Conservation (phyloP, 305 asterid species). For the Fraxinus ornus region DNA sequence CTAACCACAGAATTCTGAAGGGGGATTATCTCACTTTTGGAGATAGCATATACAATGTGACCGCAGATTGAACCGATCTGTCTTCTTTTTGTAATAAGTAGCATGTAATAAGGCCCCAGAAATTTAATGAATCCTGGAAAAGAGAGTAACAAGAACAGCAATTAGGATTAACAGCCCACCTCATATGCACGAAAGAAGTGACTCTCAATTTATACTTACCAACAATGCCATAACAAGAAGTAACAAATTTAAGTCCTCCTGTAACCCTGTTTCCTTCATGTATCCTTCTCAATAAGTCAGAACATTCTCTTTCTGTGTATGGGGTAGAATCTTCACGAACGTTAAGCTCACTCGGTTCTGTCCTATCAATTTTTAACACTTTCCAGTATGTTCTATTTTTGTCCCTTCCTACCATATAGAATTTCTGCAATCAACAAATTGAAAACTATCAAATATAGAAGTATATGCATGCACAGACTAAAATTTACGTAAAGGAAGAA, state of each 20-base stretch:
- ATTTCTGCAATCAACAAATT: slow-evolving; percentile 46
- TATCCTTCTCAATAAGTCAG: slow-evolving; percentile 64
- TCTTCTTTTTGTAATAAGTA: slow-evolving; percentile 67
- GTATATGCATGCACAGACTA: background rate
- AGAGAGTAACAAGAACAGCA: slow-evolving; percentile 13
- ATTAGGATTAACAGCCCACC: slow-evolving; percentile 16
- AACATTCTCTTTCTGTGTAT: slow-evolving; percentile 60
- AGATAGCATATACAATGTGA: slow-evolving; percentile 75
- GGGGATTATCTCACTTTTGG: slow-evolving; percentile 80
- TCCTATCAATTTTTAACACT: slow-evolving; percentile 68
- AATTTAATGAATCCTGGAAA: slow-evolving; percentile 65
- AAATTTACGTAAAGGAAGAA: background rate
- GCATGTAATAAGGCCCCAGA: slow-evolving; percentile 71
- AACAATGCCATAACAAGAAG: slow-evolving; percentile 73
- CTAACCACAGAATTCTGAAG: slow-evolving; percentile 67
- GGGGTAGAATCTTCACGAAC: slow-evolving; percentile 60
- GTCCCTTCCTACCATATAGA: slow-evolving; percentile 71
- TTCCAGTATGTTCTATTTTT: slow-evolving; percentile 65
- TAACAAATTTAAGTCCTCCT: slow-evolving; percentile 66
- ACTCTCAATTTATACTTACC: slow-evolving; percentile 41
- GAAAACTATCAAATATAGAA: background rate
- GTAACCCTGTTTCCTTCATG: slow-evolving; percentile 68
- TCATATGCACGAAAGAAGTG: background rate
- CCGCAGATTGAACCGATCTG: slow-evolving; percentile 80
- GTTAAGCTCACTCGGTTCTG: slow-evolving; percentile 56